Evolutionary conservation across 345 rosid genomes (phyloP).

Genomic region (Corchorus olitorius): DNA sequence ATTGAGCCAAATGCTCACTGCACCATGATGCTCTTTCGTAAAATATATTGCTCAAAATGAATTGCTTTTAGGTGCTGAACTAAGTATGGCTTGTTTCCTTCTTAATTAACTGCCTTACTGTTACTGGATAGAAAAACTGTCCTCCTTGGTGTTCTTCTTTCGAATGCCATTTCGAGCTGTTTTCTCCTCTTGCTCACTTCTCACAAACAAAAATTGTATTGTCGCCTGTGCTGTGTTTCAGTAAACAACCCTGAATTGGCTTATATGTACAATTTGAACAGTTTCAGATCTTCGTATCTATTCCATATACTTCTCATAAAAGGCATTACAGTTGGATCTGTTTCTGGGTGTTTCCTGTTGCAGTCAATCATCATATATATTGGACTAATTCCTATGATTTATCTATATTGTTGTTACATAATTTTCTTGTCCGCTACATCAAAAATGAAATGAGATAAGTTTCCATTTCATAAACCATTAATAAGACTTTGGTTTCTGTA

Average conservation of each 20-base stretch:
- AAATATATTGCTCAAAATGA: neutral
- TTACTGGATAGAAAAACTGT: neutral
- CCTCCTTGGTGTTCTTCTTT: neutral
- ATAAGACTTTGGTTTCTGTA: constrained; percentile 9
- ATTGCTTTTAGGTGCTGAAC: neutral
- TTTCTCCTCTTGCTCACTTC: neutral
- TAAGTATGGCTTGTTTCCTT: neutral
- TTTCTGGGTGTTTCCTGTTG: neutral
- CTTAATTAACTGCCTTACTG: neutral
- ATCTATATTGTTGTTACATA: neutral
- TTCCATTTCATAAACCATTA: neutral
- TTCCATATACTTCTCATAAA: neutral
- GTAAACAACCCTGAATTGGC: neutral
- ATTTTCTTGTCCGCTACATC: neutral
- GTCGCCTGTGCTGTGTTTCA: neutral
- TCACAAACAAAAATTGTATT: neutral
- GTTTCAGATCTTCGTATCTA: neutral
- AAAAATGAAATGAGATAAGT: neutral
- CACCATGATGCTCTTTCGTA: neutral
- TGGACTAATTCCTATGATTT: neutral
- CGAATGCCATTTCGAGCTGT: neutral
- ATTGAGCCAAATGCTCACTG: neutral
- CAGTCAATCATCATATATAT: constrained; percentile 18
- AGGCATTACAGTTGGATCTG: constrained; percentile 1
- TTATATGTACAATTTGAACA: neutral